Conservation (phyloP, 306 rosid genomes). For the Quillaja saponaria region DNA sequence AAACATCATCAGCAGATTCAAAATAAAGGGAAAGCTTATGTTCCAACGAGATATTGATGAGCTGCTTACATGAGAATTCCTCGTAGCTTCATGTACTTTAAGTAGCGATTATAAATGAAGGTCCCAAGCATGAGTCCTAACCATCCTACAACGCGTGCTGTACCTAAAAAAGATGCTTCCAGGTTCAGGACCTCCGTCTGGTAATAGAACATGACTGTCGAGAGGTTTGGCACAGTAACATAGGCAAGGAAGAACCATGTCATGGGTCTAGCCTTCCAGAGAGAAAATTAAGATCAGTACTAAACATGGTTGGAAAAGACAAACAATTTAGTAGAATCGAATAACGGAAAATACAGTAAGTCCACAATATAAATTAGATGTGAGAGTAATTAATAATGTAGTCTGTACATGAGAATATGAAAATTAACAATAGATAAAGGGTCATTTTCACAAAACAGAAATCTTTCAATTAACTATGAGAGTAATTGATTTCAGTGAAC, state of each 20-base stretch:
- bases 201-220: constrained; percentile 75
- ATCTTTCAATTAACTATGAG: not conserved
- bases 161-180: constrained; percentile 81
- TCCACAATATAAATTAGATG: constrained; percentile 8
- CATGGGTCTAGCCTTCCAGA: constrained; percentile 66
- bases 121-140: constrained; percentile 83
- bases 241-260: constrained; percentile 87
- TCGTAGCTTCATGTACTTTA: constrained; percentile 69
- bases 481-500: not conserved
- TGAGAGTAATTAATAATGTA: no score
- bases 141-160: constrained; percentile 74
- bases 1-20: constrained; percentile 26
- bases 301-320: constrained; percentile 19
- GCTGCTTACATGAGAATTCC: constrained; percentile 70
- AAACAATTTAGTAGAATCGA: no score
- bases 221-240: constrained; percentile 64
- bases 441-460: no score
- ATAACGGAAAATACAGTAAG: no score
- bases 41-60: constrained; percentile 9
- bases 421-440: no score
- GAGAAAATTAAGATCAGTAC: constrained; percentile 35
- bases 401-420: no score
- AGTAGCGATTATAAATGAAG: constrained; percentile 55
- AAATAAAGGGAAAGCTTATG: constrained; percentile 1
- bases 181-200: constrained; percentile 70